phyloP scores from a whole-genome alignment of 345 rosid species.

The Adansonia digitata region DNA sequence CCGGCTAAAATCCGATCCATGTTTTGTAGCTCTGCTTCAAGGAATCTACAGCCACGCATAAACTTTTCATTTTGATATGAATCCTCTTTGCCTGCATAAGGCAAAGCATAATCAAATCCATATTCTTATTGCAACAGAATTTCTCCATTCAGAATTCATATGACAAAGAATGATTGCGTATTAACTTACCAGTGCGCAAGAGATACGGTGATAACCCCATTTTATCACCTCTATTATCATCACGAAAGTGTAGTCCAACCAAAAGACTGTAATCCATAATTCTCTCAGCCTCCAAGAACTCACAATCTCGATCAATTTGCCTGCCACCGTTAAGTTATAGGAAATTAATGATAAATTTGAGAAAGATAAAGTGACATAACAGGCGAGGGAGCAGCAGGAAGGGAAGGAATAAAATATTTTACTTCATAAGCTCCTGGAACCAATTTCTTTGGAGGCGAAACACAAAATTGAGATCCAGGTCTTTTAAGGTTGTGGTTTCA shows the following conservation, averaged over 20 bases:
- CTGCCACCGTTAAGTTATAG: constrained; percentile 26
- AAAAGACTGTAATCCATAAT: constrained; percentile 97
- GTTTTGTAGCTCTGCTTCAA: constrained; percentile 91
- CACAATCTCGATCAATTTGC: constrained; percentile 85
- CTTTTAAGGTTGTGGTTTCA: constrained; percentile 94
- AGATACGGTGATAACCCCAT: constrained; percentile 91
- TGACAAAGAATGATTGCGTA: neutral
- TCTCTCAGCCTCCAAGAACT: constrained; percentile 86
- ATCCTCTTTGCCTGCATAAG: constrained; percentile 55
- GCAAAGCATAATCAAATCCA: constrained; percentile 1
- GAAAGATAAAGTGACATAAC: neutral
- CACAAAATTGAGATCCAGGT: constrained; percentile 82
- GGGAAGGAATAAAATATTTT: constrained; percentile 21
- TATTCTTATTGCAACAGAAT: neutral
- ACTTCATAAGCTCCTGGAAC: constrained; percentile 85
- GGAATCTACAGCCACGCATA: constrained; percentile 88
- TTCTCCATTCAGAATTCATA: neutral
- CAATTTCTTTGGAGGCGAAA: constrained; percentile 81
- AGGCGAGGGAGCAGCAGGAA: neutral
- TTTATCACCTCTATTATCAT: constrained; percentile 72
- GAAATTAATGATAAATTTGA: neutral
- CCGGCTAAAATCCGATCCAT: constrained; percentile 82
- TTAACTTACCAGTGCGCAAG: constrained; percentile 64
- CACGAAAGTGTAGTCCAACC: constrained; percentile 93
- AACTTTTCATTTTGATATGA: constrained; percentile 79